Base-by-base conservation (phyloP, 2,329 filamentous ascomycete species). In the Thielaviopsis ethacetica region DNA sequence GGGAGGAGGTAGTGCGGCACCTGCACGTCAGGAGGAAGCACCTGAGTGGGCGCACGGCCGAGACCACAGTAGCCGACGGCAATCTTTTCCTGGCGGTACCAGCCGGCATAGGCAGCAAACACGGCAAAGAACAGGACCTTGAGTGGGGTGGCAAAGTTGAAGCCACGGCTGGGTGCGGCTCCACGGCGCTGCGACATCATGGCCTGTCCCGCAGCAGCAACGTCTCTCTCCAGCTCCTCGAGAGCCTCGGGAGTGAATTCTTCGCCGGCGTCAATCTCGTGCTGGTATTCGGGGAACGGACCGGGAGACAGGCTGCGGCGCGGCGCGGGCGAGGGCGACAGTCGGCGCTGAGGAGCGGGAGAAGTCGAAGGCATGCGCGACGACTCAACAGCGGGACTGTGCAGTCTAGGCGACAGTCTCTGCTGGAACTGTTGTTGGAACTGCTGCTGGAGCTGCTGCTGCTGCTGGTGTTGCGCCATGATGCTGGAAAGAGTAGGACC, bases 61-160 rank as follows among this genome's bases (percentile, higher is more conserved):
- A 95, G 80, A 13, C 91, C 90, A 68, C 93, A 98, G 68, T 95
- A 98, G 38, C 94, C 93, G 21, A 97, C 88, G 17, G 88, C 86
- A n/a, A 95, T 75, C 76, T 97, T 97, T 71, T 98, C 93, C 68
- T 95, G 88, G 54, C 91, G 79, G 74, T 91, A 98, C 80, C 91
- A 93, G 9, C 81, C 81, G 30, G 78, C 85, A 63, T 95, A 88
- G 0, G 85, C 82, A 34, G 79, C 79, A 6, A 93, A 70, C 10
- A 93, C 71, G 0, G 85, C 83, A 21, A 86, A 68, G 2, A 91
- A 68, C 1, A 96, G 75, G 5, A 90, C 80, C 68, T 82, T 82
- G 2, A 91, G 75, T 17, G 88, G 84, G 0, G 81, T 81, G 61
- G 80, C 79, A 34, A 83, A 71, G 24, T 76, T 75, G 9, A 74